Evolutionary conservation across 768 basidiomycete genomes (phyloP), one percentile per base, ranked within the genome.

Genomic region (Termitomyces sp.): DNA sequence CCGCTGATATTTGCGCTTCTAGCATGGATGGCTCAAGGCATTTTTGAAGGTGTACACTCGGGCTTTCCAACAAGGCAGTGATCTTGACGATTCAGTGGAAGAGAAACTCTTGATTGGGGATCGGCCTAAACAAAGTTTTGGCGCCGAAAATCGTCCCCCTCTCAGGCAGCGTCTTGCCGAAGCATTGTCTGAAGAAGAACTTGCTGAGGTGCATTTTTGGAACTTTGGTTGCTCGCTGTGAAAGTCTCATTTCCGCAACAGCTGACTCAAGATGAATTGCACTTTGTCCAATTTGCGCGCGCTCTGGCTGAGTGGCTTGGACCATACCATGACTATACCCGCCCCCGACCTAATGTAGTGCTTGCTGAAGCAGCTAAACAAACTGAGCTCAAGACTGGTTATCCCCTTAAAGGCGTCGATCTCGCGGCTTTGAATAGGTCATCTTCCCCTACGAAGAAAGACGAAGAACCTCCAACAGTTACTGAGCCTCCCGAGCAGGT

Each of bases 71-170:
- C 84, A 88, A 69, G 87, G 86, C 33, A 90, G 89, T 63, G 90
- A 93, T 65, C 75, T 93, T 46, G 88, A 92, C 65, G 88, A 91
- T 61, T 84, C 79, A 0, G 88, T 90, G 0, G 89, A 93, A 70
- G 89, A 91, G 65, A 92, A 90, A 65, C 77, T 92, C 12, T 76
- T 92, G 44, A 86, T 91, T 58, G 89, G 91, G 27, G 91, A 93
- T 72, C 81, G 89, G 27, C 89, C 89, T 3, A 91, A 88, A 67
- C 84, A 82, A 63, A 82, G 76, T 46, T 69, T 75, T 20, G 77
- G 80, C 47, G 74, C 80, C 0, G 78, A 82, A 46, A 76, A 75
- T 20, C 78, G 77, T 48, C 62, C 81, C 24, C 77, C 86, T 12
- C 66, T 91, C 42, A 76, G 72, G 42, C 83, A 90, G 54, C 85